A percentile compares a stretch with the other conserved stretches of the same genome.
phyloP scores from a whole-genome alignment of 139 green algal species.

The Coccomyxa sp. region DNA sequence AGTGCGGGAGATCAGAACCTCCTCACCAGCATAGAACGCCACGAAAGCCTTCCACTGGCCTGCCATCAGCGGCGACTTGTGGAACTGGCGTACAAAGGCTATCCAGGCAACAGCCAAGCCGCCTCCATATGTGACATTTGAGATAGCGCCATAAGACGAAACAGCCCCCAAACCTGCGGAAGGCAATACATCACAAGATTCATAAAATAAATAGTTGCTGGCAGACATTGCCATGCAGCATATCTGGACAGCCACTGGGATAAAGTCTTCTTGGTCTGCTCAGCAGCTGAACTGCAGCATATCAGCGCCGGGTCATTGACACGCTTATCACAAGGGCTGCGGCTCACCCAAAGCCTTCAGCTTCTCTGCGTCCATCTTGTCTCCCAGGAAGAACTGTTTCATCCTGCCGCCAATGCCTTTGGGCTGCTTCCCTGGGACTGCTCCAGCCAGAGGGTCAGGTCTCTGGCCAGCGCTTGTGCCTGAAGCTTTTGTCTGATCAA shows the following conservation, averaged over 20 bases:
- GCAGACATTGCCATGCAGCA: no score
- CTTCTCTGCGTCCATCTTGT: conserved; percentile 40
- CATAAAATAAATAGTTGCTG: neutral
- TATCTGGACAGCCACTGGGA: no score
- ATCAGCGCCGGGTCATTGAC: neutral
- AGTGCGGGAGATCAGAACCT: neutral
- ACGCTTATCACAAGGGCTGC: neutral
- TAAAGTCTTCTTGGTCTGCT: neutral
- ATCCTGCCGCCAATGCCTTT: neutral
- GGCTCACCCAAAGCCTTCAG: conserved; percentile 16
- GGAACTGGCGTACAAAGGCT: conserved; percentile 37
- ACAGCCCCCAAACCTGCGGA: conserved; percentile 33
- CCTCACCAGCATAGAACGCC: conserved; percentile 40
- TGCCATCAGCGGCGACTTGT: conserved; percentile 28
- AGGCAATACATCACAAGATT: neutral
- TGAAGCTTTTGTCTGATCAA: neutral
- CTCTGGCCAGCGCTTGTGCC: no score
- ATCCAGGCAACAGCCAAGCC: conserved; percentile 43
- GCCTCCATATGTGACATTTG: conserved; percentile 45
- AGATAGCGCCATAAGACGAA: conserved; percentile 38
- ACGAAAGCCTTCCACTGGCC: conserved; percentile 54
- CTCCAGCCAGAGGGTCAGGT: no score
- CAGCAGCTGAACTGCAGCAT: neutral
- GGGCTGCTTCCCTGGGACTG: no score
- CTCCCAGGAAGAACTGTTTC: conserved; percentile 37